Evolutionary conservation across 1,284 basidiomycete species (phyloP).

Genomic region (Xerocomus amazonicus): DNA sequence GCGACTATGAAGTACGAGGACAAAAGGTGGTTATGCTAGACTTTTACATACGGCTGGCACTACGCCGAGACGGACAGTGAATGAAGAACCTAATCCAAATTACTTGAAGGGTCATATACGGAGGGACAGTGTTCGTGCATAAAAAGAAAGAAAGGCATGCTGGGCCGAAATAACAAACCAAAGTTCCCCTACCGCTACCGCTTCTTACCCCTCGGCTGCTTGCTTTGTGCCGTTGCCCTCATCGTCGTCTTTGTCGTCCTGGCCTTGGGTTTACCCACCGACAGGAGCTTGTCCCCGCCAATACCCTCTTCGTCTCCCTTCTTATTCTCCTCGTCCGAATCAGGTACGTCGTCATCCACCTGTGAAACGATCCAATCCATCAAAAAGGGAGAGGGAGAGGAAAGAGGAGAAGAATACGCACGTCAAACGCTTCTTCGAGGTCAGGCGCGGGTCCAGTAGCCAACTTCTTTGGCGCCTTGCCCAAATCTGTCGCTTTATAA

Average conservation of each 20-base stretch:
- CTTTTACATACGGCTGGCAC: too few relatives aligned
- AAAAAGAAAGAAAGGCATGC: too few relatives aligned
- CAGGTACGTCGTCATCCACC: conserved; percentile 50
- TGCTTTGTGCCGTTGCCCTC: too few relatives aligned
- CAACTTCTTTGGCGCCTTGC: conserved; percentile 76
- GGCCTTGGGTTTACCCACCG: conserved; percentile 36
- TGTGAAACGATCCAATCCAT: conserved; percentile 14
- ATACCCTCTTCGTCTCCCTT: conserved; percentile 40
- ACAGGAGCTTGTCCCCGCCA: conserved; percentile 48
- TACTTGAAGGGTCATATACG: neutral
- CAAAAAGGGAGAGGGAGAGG: too few relatives aligned
- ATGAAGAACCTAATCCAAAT: neutral
- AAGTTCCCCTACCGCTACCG: conserved; percentile 8
- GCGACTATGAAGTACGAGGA: too few relatives aligned
- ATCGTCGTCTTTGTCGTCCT: conserved; percentile 22
- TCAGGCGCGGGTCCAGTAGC: conserved; percentile 74
- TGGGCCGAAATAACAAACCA: neutral
- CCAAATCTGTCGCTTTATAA: conserved; percentile 79
- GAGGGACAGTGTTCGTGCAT: too few relatives aligned
- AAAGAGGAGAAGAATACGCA: conserved; percentile 28
- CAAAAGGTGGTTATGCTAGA: too few relatives aligned
- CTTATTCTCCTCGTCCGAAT: conserved; percentile 49
- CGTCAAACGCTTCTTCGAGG: conserved; percentile 80
- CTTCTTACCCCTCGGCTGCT: conserved; percentile 23
- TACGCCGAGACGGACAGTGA: too few relatives aligned